Evolutionary conservation across 495 filamentous ascomycete genomes (phyloP), one percentile per base, ranked within the genome.

Genomic region (Penicillium canescens): DNA sequence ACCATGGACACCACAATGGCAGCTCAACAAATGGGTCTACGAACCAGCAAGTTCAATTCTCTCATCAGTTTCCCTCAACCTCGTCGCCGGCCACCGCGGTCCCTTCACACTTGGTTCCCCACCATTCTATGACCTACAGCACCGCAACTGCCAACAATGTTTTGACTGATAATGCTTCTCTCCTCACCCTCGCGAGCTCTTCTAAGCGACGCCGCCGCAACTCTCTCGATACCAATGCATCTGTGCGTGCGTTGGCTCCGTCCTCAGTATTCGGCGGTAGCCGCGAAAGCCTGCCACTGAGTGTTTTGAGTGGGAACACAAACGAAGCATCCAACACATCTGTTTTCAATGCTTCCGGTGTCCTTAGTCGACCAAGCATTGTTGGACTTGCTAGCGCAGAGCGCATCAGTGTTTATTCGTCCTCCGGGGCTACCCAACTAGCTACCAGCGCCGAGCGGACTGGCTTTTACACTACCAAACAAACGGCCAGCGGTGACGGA

Each of bases 221-320:
- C 54, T 96, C 91, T 1, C 80, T 97, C 62, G 94, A 98, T 69
- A 98, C 95, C 0, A 93, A 98, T 69, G 95, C 95, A 3, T 96
- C 92, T 0, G 88, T 97, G 14, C 90, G 94, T 39, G 94, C 91
- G 2, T 79, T 98, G 21, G 90, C 94, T 1, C 94, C 94, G 0
- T 95, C 91, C 0, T 96, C 91, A 0, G 73, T 96, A 1, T 98
- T 91, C 78, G 94, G 94, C 16, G 92, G 92, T 16, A 92, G 88
- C 60, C 77, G 86, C 24, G 94, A 98, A 66, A 90, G 86, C 24
- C 77, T 98, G 3, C 94, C 94, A 2, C 72, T 98, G 24, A 95
- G 90, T 66, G 85, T 97, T 1, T 82, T 98, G 12, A 94, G 90
- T 52, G 84, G 86, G 7, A 93, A 84, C 55, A 78, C 89, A 49